Percentiles rank a stretch among this genome's conserved stretches.
Conservation (phyloP, 2,329 filamentous ascomycete species). For the Aureobasidium uvarum region DNA sequence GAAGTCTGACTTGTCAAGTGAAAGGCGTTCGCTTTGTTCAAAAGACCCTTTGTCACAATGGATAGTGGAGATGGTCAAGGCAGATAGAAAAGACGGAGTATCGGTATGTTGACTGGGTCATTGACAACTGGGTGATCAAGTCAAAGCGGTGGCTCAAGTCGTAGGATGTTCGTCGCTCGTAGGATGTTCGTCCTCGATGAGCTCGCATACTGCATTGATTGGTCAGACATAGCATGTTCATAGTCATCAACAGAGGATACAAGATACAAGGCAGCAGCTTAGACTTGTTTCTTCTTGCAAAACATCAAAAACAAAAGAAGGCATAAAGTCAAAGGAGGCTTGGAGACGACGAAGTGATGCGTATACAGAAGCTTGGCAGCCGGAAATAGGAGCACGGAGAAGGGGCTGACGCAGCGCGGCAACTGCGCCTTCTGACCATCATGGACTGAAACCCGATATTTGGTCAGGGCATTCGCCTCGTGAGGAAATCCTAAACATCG, state of each 20-base stretch:
- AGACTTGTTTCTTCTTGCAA: not conserved
- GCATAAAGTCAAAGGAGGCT: not conserved
- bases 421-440: conserved; percentile 19
- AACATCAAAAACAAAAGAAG: not conserved
- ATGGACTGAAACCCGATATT: conserved; percentile 7
- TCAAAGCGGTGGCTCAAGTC: not conserved
- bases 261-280: conserved; percentile 5
- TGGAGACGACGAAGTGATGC: conserved; percentile 11
- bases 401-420: conserved; percentile 8
- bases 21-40: not conserved
- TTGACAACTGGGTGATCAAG: not conserved
- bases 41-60: not conserved
- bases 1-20: not conserved
- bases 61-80: no score
- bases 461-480: conserved; percentile 11
- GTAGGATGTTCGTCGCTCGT: not conserved
- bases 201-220: not conserved
- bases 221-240: not conserved
- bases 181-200: not conserved
- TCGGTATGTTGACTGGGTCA: not conserved
- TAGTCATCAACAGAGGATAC: not conserved
- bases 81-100: not conserved
- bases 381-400: conserved; percentile 16
- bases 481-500: not conserved
- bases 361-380: conserved; percentile 1